phyloP scores from a whole-genome alignment of 192 early-diverging fungal species.

The Backusella tuberculispora region DNA sequence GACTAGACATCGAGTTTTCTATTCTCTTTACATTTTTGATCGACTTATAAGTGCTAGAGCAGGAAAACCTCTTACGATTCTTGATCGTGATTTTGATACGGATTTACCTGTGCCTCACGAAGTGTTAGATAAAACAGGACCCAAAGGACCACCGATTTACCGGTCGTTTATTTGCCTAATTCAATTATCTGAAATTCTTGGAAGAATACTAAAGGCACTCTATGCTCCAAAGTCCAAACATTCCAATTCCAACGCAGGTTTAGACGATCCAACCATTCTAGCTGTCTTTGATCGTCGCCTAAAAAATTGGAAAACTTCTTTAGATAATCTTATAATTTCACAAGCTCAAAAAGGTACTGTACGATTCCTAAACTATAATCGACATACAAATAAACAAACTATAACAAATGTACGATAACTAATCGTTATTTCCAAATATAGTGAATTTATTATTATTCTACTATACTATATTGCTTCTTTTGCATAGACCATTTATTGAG shows the following conservation, averaged over 20 bases:
- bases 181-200: slow-evolving; percentile 55
- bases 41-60: slow-evolving; percentile 47
- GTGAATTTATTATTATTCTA: slow-evolving; percentile 43
- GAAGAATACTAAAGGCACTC: slow-evolving; percentile 50
- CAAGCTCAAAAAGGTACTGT: slow-evolving; percentile 34
- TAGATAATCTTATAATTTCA: slow-evolving; percentile 21
- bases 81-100: slow-evolving; percentile 44
- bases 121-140: slow-evolving; percentile 30
- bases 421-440: neutral
- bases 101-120: slow-evolving; percentile 37
- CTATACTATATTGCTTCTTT: slow-evolving; percentile 46
- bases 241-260: slow-evolving; percentile 42
- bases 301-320: slow-evolving; percentile 30
- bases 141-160: slow-evolving; percentile 23
- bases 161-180: slow-evolving; percentile 51
- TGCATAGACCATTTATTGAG: slow-evolving; percentile 57
- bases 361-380: neutral
- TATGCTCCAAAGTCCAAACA: slow-evolving; percentile 52
- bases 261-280: slow-evolving; percentile 51
- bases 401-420: slow-evolving; percentile 15
- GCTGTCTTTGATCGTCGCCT: slow-evolving; percentile 43
- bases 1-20: slow-evolving; percentile 40
- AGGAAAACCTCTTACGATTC: slow-evolving; percentile 58
- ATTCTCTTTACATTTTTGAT: slow-evolving; percentile 41
- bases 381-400: neutral